phyloP scores from a whole-genome alignment of 257 asterid species.

The Solanum megistacrolobum region DNA sequence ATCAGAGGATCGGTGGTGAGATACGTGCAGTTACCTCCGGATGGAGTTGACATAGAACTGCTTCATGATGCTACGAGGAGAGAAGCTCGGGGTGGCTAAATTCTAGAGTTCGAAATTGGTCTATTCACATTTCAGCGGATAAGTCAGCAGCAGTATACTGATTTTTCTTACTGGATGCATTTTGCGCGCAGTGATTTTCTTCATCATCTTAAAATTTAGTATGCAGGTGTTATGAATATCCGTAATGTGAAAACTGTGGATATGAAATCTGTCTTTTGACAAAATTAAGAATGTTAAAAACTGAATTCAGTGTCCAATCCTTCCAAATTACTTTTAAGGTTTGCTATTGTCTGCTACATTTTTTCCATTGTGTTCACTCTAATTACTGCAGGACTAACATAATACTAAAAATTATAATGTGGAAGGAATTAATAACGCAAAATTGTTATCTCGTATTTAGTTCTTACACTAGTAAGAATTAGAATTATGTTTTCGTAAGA shows the following conservation, averaged over 20 bases:
- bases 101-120: neutral
- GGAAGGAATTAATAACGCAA: neutral
- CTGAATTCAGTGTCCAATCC: neutral
- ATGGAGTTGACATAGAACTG: conserved; percentile 88
- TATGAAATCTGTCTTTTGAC: neutral
- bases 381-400: neutral
- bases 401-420: neutral
- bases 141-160: neutral
- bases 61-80: conserved; percentile 98
- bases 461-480: neutral
- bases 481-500: neutral
- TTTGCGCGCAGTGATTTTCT: neutral
- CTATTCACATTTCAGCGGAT: neutral
- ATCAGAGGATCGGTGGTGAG: conserved; percentile 96
- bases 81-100: conserved; percentile 85
- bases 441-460: neutral
- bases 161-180: neutral
- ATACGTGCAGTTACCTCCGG: conserved; percentile 94
- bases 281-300: neutral
- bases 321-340: neutral
- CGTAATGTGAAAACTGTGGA: neutral
- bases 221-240: neutral
- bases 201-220: neutral
- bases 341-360: neutral
- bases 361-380: neutral